A percentile compares a stretch with the other conserved stretches of the same genome.
These are phyloP conservation scores for Purpureocillium lavendulum DNA, from an alignment of 2,329 filamentous ascomycete species.

Conservation along the genomic window DNA sequence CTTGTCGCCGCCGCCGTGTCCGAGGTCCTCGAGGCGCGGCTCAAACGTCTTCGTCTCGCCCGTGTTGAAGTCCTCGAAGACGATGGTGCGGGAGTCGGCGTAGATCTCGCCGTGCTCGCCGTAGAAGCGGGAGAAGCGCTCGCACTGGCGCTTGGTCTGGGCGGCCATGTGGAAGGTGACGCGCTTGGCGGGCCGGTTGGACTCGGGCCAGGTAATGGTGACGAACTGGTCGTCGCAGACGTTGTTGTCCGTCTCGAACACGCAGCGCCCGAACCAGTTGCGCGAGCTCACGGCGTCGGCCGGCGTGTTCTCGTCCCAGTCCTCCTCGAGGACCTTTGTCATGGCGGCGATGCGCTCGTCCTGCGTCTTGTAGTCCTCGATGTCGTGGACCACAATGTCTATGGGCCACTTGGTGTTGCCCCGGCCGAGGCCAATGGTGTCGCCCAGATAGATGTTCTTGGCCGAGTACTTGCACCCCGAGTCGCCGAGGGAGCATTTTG, in stretches of 20 bases:
- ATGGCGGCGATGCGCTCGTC: constrained; percentile 30
- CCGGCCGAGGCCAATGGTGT: constrained; percentile 48
- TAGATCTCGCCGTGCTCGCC: constrained; percentile 79
- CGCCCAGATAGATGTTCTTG: constrained; percentile 70
- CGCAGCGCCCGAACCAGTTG: constrained; percentile 89
- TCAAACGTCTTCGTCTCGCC: constrained; percentile 20
- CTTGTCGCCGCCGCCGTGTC: constrained; percentile 31
- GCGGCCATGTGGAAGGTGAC: constrained; percentile 93
- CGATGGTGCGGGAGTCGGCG: constrained; percentile 74
- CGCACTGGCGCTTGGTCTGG: constrained; percentile 77
- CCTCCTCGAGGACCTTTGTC: constrained; percentile 36
- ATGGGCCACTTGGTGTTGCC: constrained; percentile 75
- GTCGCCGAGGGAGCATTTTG: constrained; percentile 61
- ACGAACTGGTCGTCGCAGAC: constrained; percentile 92
- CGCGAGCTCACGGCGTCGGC: constrained; percentile 37
- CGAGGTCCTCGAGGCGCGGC: constrained; percentile 24
- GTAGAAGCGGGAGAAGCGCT: constrained; percentile 78
- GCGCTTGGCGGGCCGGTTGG: constrained; percentile 62
- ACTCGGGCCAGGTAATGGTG: constrained; percentile 77
- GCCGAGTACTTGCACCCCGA: constrained; percentile 76
- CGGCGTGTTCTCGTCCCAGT: constrained; percentile 43
- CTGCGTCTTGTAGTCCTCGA: constrained; percentile 62
- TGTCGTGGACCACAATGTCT: constrained; percentile 83
- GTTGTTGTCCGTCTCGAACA: constrained; percentile 87
- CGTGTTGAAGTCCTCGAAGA: constrained; percentile 51